Conservation (phyloP, 495 filamentous ascomycete species). For the Penicillium verhagenii region DNA sequence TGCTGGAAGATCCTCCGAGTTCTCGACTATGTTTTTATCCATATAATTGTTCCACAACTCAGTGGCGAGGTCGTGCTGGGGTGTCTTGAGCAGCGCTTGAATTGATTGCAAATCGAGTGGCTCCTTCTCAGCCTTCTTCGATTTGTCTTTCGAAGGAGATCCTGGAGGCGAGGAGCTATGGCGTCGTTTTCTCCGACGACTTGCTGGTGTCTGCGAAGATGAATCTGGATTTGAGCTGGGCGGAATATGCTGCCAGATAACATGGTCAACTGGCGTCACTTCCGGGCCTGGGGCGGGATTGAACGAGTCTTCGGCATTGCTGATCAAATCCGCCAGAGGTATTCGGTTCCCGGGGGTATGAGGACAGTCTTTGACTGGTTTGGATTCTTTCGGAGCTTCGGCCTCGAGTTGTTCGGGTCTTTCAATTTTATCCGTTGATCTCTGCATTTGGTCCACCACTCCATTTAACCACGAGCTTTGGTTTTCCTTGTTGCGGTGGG, state of each 20-base stretch:
- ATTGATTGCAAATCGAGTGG: constrained; percentile 51
- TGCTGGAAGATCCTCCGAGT: constrained; percentile 40
- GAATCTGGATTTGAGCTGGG: constrained; percentile 42
- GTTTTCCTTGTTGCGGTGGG: constrained; percentile 39
- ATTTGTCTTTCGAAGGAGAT: constrained; percentile 58
- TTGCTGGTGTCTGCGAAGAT: constrained; percentile 47
- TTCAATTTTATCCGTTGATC: constrained; percentile 25
- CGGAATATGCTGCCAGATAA: constrained; percentile 66
- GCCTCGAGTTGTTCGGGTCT: not conserved
- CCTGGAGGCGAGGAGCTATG: constrained; percentile 79
- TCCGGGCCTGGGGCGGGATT: constrained; percentile 38
- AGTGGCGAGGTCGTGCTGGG: constrained; percentile 75
- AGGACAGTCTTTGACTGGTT: constrained; percentile 50
- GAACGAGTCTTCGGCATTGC: constrained; percentile 61
- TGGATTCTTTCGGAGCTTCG: constrained; percentile 23
- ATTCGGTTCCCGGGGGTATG: constrained; percentile 74
- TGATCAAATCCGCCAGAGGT: constrained; percentile 77
- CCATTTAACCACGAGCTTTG: constrained; percentile 42
- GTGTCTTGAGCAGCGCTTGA: constrained; percentile 63
- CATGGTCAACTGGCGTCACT: constrained; percentile 66
- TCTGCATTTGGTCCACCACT: constrained; percentile 33
- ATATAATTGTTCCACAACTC: constrained; percentile 87
- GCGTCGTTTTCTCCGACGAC: constrained; percentile 65
- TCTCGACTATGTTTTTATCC: constrained; percentile 43
- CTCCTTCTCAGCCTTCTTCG: constrained; percentile 41